Conservation (phyloP, 2,329 filamentous ascomycete species). For the Lachnellula hyalina region DNA sequence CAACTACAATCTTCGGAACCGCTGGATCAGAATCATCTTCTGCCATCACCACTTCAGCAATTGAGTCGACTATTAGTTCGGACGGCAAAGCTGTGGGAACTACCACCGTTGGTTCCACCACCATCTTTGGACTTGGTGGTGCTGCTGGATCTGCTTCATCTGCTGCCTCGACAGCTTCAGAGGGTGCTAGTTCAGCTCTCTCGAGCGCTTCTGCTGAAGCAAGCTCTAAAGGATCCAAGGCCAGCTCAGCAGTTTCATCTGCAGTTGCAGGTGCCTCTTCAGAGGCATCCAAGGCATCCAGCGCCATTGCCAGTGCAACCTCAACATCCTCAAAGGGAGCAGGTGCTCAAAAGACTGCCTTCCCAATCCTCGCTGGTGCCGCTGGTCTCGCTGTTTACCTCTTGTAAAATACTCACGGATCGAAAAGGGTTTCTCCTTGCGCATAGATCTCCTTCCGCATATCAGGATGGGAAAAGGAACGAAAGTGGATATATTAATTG, state of each 20-base stretch:
- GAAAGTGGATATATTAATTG: constrained; percentile 1
- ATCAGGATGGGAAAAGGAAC: constrained; percentile 10
- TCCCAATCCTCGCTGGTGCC: constrained; percentile 25
- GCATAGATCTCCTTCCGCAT: constrained; percentile 14
- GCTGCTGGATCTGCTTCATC: constrained; percentile 5
- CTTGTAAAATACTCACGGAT: constrained; percentile 22
- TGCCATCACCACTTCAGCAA: constrained; percentile 19
- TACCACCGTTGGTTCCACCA: constrained; percentile 17
- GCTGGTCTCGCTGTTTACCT: constrained; percentile 29
- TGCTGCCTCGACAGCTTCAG: constrained; percentile 19
- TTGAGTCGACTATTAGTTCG: constrained; percentile 13
- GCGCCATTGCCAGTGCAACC: constrained; percentile 2
- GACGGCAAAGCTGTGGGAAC: constrained; percentile 12
- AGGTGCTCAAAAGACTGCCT: constrained; percentile 25
- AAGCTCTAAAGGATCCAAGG: not conserved
- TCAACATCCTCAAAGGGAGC: constrained; percentile 15
- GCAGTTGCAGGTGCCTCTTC: not conserved
- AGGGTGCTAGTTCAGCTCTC: not conserved
- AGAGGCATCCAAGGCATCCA: constrained; percentile 2
- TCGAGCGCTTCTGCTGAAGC: constrained; percentile 9
- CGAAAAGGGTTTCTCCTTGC: constrained; percentile 4
- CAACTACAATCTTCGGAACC: too few species aligned
- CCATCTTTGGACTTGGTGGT: constrained; percentile 11
- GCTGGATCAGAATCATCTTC: too few species aligned
- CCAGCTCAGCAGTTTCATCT: not conserved